A percentile compares a stretch with the other conserved stretches of the same genome.
Conservation (phyloP, 306 rosid species). For the Prunus salicina region DNA sequence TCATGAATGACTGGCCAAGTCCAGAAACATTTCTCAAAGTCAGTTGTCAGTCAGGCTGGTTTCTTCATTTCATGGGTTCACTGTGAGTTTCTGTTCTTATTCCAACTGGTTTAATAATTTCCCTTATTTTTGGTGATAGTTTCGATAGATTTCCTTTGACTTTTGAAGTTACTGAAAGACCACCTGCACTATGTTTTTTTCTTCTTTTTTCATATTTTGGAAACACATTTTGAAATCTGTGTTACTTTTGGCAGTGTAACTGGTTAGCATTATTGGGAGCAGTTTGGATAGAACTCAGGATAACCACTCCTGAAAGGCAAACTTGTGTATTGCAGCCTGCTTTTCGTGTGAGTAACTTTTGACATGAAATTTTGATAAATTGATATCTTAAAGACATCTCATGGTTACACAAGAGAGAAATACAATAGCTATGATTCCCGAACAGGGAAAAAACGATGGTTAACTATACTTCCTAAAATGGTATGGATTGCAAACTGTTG, state of each 20-base stretch:
- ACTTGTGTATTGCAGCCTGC: neutral
- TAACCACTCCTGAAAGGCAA: conserved; percentile 5
- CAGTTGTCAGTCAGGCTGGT: neutral
- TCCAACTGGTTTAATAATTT: neutral
- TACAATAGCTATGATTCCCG: neutral
- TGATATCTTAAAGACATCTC: neutral
- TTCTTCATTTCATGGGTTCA: conserved; percentile 2
- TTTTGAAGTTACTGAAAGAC: neutral
- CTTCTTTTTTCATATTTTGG: neutral
- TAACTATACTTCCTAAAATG: neutral
- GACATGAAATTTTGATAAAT: neutral
- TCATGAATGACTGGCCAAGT: neutral
- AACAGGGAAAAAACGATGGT: neutral
- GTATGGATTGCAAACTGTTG: neutral
- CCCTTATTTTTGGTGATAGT: neutral
- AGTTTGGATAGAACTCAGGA: neutral
- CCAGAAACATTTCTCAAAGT: neutral
- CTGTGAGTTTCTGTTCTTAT: conserved; percentile 9
- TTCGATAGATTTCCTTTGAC: neutral
- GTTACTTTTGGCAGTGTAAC: conserved; percentile 15
- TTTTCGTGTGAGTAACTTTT: conserved; percentile 9
- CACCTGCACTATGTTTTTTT: neutral
- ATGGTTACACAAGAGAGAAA: neutral
- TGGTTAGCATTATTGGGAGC: neutral
- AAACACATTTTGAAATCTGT: neutral